Conservation (phyloP, 179 eudicot genomes). For the Beta lomatogona region DNA sequence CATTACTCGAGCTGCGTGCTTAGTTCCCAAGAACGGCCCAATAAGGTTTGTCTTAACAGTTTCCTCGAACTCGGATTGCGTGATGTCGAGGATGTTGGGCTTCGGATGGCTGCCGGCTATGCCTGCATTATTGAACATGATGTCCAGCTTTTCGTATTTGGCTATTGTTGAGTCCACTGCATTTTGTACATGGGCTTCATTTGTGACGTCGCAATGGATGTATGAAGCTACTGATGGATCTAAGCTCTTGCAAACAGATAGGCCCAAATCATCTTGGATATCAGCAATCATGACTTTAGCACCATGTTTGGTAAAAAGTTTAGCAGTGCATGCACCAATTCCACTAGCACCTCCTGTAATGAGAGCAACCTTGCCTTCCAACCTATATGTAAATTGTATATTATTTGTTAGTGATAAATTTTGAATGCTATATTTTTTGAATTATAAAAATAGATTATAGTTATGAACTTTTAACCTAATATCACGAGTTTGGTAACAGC, state of each 20-base stretch:
- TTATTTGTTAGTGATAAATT: too few species aligned
- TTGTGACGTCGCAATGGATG: slow-evolving; percentile 26
- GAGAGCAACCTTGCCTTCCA: slow-evolving; percentile 28
- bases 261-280: slow-evolving; percentile 25
- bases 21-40: slow-evolving; percentile 28
- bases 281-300: slow-evolving; percentile 25
- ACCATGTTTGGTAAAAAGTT: slow-evolving; percentile 6
- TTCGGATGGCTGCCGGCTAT: neutral
- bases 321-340: slow-evolving; percentile 18
- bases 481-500: too few species aligned
- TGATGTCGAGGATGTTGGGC: slow-evolving; percentile 1
- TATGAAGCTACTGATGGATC: slow-evolving; percentile 7
- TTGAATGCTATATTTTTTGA: too few species aligned
- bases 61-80: slow-evolving; percentile 5
- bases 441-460: too few species aligned
- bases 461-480: too few species aligned
- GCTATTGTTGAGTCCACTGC: slow-evolving; percentile 20
- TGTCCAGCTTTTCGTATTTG: slow-evolving; percentile 26
- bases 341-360: slow-evolving; percentile 31
- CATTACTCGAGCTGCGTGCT: slow-evolving; percentile 40
- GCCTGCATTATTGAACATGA: slow-evolving; percentile 36
- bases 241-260: slow-evolving; percentile 2
- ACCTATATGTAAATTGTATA: neutral
- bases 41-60: slow-evolving; percentile 29
- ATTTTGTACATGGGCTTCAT: slow-evolving; percentile 20